phyloP scores from a whole-genome alignment of 139 green algal species.

The Chlamydomonas incerta region DNA sequence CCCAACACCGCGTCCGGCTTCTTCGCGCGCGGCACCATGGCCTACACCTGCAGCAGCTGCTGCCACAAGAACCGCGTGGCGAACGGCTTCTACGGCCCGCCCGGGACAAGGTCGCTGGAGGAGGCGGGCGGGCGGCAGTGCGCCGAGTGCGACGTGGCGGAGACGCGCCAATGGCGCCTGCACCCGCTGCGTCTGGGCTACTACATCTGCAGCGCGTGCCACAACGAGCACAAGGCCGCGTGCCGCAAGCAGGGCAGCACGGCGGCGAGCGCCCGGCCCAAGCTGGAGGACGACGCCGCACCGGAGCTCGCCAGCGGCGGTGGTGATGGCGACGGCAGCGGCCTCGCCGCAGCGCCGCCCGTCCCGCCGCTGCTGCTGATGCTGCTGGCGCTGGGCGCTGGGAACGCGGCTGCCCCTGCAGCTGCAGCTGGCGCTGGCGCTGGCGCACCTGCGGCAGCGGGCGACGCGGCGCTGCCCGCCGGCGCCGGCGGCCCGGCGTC shows the following conservation, averaged over 20 bases:
- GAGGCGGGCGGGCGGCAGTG: constrained; percentile 14
- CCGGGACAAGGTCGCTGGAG: background rate
- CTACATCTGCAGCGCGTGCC: background rate
- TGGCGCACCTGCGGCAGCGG: no score
- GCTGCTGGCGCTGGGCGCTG: no score
- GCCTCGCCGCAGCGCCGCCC: no score
- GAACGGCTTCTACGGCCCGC: constrained; percentile 4
- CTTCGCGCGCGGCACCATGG: background rate
- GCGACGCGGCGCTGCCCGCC: no score
- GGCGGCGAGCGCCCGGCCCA: no score
- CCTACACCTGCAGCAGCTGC: background rate
- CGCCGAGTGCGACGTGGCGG: background rate
- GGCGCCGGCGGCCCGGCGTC: no score
- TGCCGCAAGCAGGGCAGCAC: no score
- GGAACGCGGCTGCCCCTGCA: no score
- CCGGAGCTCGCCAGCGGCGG: background rate
- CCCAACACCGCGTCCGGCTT: background rate
- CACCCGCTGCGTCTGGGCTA: background rate
- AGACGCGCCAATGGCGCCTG: background rate
- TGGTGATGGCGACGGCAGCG: background rate
- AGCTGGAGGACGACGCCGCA: no score
- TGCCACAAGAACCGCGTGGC: background rate
- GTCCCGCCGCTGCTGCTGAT: no score
- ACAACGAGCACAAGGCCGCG: no score
- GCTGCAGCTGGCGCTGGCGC: no score